These are phyloP conservation scores for Tricholoma hemisulphureum DNA, from an alignment of 768 basidiomycete genomes.

Conservation along the genomic window DNA sequence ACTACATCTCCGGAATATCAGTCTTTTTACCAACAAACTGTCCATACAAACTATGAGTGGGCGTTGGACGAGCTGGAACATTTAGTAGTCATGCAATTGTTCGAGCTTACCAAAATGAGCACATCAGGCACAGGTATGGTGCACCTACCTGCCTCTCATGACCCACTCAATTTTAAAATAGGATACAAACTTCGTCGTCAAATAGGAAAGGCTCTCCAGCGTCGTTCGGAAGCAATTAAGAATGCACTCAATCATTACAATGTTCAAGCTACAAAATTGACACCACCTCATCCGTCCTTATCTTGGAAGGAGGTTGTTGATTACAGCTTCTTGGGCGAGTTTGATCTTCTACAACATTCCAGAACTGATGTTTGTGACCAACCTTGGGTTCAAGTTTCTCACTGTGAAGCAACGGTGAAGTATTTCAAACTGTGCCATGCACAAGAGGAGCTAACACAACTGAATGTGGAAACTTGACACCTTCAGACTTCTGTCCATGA, in stretches of 20 bases:
- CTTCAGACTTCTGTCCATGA: slow-evolving; percentile 19
- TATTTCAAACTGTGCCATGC: slow-evolving; percentile 21
- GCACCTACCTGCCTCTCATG: too few relatives aligned
- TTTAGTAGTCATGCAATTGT: slow-evolving; percentile 18
- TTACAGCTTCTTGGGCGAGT: slow-evolving; percentile 23
- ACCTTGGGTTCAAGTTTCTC: slow-evolving; percentile 18
- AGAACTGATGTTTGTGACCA: slow-evolving; percentile 11
- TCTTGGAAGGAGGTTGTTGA: too few relatives aligned
- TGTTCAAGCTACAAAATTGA: too few relatives aligned
- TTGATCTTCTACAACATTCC: slow-evolving; percentile 20
- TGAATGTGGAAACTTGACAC: slow-evolving; percentile 21
- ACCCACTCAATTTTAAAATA: too few relatives aligned
- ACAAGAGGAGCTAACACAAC: slow-evolving; percentile 20
- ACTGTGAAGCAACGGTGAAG: slow-evolving; percentile 12
- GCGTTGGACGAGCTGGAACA: slow-evolving; percentile 19
- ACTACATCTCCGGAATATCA: not conserved
- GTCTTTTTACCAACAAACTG: not conserved
- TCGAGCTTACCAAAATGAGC: too few relatives aligned
- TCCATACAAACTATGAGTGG: slow-evolving; percentile 9
- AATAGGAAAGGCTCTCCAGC: slow-evolving; percentile 21
- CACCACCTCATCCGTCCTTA: not conserved
- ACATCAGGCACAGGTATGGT: too few relatives aligned
- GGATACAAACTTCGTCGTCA: slow-evolving; percentile 30
- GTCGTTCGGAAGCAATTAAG: slow-evolving; percentile 20
- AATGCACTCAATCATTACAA: too few relatives aligned